Evolutionary conservation across 73 alveolate genomes (phyloP), one percentile per base, ranked within the genome.

Genomic region (Breviolum minutum): DNA sequence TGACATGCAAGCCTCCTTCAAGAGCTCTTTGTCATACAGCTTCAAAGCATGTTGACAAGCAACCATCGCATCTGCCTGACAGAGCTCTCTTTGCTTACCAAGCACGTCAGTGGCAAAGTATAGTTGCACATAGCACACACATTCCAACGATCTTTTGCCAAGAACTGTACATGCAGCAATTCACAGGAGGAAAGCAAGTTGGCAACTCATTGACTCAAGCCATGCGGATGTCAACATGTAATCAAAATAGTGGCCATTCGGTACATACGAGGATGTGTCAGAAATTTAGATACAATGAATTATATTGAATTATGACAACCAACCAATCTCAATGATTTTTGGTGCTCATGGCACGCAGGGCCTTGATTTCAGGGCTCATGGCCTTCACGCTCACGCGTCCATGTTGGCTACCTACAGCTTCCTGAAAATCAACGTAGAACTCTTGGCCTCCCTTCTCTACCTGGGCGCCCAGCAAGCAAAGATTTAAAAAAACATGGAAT

Each of bases 311-410:
- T 77, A 66, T 17, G 17, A 13, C 74, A 11, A 66, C 17, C 77
- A 68, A 17, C 77, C 77, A 40, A 40, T 40, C 54, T 40, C 54
- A 40, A 40, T 40, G 54, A 40, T 40, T 40, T 40, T 40, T 40
- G 54, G 54, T 40, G 54, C 54, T 40, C 54, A 40, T 40, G 54
- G 54, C 54, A 3, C 54, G 3, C 54, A 40, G 0, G 32, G 98
- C 98, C 98, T 92, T 92, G 79, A 92, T 92, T 81, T 92, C 98
- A 14, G 98, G 98, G 90, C 98, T 92, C 98, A 92, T 92, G 60
- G 91, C 98, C 73, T 92, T 92, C 66, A 92, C 98, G 60, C 73
- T 92, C 82, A 92, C 98, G 13, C 98, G 62, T 32, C 98, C 98
- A 64, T 92, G 98, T 66, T 80, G 91, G 81, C 98, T 92, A 32